Percentiles rank a stretch among this genome's conserved stretches.
These are phyloP conservation scores for Sugiyamaella lignohabitans DNA, from an alignment of 805 yeast species.

Conservation along the genomic window DNA sequence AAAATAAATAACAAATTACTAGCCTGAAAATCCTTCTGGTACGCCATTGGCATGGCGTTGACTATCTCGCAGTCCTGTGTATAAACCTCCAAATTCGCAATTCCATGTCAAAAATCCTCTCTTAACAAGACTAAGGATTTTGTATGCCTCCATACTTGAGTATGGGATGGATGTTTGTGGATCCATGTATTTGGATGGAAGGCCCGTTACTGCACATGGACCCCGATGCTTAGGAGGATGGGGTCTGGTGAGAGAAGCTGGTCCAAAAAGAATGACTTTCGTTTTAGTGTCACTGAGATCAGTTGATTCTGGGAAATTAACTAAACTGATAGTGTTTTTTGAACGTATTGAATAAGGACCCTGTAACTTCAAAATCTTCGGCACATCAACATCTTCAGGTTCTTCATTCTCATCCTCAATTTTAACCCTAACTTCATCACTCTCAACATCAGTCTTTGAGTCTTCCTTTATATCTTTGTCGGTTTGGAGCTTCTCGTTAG, in stretches of 20 bases:
- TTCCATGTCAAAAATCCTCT: conserved; percentile 49
- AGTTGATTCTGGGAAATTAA: conserved; percentile 15
- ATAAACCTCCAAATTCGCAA: conserved; percentile 40
- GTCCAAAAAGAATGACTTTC: conserved; percentile 19
- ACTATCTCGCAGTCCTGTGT: conserved; percentile 35
- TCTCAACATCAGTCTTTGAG: conserved; percentile 29
- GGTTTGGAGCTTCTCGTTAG: conserved; percentile 29
- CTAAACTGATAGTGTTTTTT: conserved; percentile 10
- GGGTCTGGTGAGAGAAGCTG: conserved; percentile 41
- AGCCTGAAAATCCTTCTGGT: conserved; percentile 61
- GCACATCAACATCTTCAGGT: not conserved
- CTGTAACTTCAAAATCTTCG: not conserved
- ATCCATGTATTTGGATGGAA: conserved; percentile 76
- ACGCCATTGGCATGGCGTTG: conserved; percentile 72
- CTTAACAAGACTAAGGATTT: conserved; percentile 46
- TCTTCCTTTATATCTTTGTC: conserved; percentile 1
- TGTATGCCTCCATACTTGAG: conserved; percentile 73
- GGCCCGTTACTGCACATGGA: conserved; percentile 70
- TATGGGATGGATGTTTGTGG: conserved; percentile 87
- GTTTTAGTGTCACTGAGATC: conserved; percentile 13
- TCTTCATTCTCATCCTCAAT: conserved; percentile 9
- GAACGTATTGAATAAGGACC: conserved; percentile 19
- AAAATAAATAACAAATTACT: not conserved
- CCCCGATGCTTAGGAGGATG: conserved; percentile 40
- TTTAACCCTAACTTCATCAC: conserved; percentile 36